Base-by-base conservation (phyloP, 805 yeast species). In the Hanseniaspora pseudoguilliermondii region DNA sequence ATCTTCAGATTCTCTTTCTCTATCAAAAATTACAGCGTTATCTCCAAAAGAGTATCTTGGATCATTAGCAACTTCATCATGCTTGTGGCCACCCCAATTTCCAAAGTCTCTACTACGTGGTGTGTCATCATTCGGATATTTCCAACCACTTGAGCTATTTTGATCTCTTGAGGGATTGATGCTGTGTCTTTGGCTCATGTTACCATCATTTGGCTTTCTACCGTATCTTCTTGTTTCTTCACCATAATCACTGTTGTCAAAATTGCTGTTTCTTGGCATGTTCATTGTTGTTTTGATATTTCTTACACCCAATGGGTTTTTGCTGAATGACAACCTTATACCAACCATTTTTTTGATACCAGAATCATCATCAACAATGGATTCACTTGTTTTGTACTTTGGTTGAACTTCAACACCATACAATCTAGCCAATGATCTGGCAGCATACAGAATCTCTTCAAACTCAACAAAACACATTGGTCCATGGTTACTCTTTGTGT, bases 401-500 rank as follows among this genome's bases (percentile, higher is more conserved):
- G 96, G 78, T 34, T 95, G 95, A 63, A 93, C 76, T 11, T 93
- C 88, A 60, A 93, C 77, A 16, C 98, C 98, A 66, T 93, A 93
- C 49, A 93, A 73, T 70, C 90, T 96, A 35, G 95, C 95, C 58
- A 93, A 74, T 0, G 97, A 97, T 63, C 87, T 77, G 1, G 97
- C 88, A 1, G 98, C 98, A 69, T 80, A 84, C 3, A 85, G 83
- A 53, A 93, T 95, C 68, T 91, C 97, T 63, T 93, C 98, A 72
- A 93, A 93, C 73, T 93, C 98, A 55, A 93, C 98, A 75, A 93
- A 93, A 70, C 98, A 93, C 97, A 93, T 93, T 55, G 98, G 98
- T 5, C 98, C 97, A 71, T 85, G 95, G n/a, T 73, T 73, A 61
- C 75, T 77, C 51, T 75, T 76, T 4, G 40, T 64, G 52, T 69